Evolutionary conservation across 176 grass and related monocot genomes (phyloP), one percentile per base, ranked within the genome.

Genomic region (Poa annua): DNA sequence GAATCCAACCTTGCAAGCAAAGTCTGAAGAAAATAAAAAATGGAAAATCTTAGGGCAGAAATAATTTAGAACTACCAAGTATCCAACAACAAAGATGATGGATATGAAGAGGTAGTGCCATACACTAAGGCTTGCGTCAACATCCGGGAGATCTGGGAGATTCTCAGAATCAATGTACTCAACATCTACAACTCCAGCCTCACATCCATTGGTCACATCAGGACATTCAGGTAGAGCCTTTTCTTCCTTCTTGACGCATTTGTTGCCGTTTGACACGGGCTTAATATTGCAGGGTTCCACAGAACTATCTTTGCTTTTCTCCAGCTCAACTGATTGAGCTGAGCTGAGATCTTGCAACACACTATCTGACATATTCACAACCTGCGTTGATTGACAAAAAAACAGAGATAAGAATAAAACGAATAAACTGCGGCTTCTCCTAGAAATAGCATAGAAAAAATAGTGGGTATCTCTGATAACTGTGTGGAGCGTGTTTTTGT

Each of bases 1-100:
- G 96, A 96, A 55, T 99, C 96, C 89, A 99, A 80, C 80, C 93
- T 99, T 56, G 76, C 74, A 78, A 92, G 56, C 64, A 99, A 75
- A 50, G 96, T 94, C 96, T 99, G 66, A 64, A 5, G 48, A 74
- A 69, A 74, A 66, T 57, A 75, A 41, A 41, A 79, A 69, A 86
- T 9, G 8, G 11, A 11, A 51, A 86, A 71, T 22, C 16, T 83
- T 54, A 83, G 66, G 16, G 17, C 8, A 74, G 7, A 9, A n/a
- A 42, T 3, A 61, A 51, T 44, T 19, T 32, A n/a, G n/a, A 62
- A 38, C 48, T 17, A 11, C 11, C 5, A 50, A 61, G 17, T 3
- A 10, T n/a, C 7, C 34, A 77, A 32, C 38, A 76, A 51, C 48
- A 86, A 79, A 11, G 2, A 61, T 63, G 8, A 51, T 75, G 17